Evolutionary conservation across 345 rosid species (phyloP).

Genomic region (Citrus trifoliata): DNA sequence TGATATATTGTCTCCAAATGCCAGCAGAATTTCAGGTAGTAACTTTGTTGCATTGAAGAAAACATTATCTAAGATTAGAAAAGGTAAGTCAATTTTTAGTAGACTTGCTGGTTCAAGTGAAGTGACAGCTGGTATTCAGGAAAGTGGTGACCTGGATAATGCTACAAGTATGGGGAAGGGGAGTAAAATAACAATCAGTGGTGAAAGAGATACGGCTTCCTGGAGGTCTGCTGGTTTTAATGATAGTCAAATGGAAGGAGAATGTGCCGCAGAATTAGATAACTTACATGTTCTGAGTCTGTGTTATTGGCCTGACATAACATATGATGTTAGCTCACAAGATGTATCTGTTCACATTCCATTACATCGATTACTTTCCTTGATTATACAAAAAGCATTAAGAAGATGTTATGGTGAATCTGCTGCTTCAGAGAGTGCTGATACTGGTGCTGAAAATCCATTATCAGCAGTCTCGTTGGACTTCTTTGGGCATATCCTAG

Average conservation of each 20-base stretch:
- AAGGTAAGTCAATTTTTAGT: slow-evolving; percentile 52
- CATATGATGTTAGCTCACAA: slow-evolving; percentile 75
- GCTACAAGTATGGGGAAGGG: slow-evolving; percentile 30
- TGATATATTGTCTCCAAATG: slow-evolving; percentile 28
- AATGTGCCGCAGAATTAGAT: slow-evolving; percentile 29
- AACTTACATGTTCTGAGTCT: slow-evolving; percentile 43
- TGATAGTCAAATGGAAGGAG: slow-evolving; percentile 36
- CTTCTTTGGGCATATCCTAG: slow-evolving; percentile 65
- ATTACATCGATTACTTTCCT: slow-evolving; percentile 71
- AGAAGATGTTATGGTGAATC: slow-evolving; percentile 61
- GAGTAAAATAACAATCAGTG: slow-evolving; percentile 18
- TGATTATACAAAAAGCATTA: slow-evolving; percentile 71
- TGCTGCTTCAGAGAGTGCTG: slow-evolving; percentile 21
- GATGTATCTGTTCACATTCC: slow-evolving; percentile 83
- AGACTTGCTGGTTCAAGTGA: slow-evolving; percentile 51
- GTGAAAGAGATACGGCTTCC: slow-evolving; percentile 29
- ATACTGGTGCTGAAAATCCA: slow-evolving; percentile 27
- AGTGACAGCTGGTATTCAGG: slow-evolving; percentile 32
- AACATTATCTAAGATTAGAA: slow-evolving; percentile 46
- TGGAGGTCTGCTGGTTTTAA: slow-evolving; percentile 28
- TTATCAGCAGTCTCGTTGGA: slow-evolving; percentile 31
- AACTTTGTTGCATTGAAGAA: slow-evolving; percentile 56
- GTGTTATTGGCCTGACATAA: slow-evolving; percentile 67
- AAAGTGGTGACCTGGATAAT: slow-evolving; percentile 38
- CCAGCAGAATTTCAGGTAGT: slow-evolving; percentile 33